These are phyloP conservation scores for Xylariaceae sp. DNA, from an alignment of 2,329 filamentous ascomycete species.

Conservation along the genomic window DNA sequence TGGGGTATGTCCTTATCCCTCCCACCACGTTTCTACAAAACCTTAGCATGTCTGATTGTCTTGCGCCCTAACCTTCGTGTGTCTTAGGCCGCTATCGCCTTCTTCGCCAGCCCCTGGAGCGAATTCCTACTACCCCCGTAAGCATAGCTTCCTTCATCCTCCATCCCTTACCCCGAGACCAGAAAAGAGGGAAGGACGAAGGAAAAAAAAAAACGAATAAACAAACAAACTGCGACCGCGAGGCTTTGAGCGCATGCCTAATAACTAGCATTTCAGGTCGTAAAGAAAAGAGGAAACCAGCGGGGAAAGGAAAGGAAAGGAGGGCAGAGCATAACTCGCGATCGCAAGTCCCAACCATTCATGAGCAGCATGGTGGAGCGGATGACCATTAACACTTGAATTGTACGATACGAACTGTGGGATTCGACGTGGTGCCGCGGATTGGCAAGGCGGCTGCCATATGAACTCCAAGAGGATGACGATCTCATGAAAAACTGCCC, in stretches of 20 bases:
- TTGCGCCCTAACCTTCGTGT: constrained; percentile 4
- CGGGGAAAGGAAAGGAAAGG: background rate
- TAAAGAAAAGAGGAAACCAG: constrained; percentile 1
- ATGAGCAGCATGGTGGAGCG: background rate
- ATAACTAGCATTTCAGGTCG: background rate
- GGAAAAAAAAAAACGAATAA: background rate
- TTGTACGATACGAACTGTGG: constrained; percentile 15
- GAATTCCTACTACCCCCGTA: constrained; percentile 65
- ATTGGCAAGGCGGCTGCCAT: background rate
- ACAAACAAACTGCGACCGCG: background rate
- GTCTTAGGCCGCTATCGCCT: constrained; percentile 57
- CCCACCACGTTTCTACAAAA: background rate
- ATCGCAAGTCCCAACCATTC: background rate
- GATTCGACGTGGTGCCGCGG: constrained; percentile 12
- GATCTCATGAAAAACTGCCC: background rate
- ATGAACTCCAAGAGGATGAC: background rate
- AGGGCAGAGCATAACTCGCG: background rate
- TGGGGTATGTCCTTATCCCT: constrained; percentile 50
- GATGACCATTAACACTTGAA: background rate
- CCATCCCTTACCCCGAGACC: background rate
- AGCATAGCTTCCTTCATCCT: constrained; percentile 23
- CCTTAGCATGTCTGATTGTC: background rate
- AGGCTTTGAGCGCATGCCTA: background rate
- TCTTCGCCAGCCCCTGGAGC: constrained; percentile 64
- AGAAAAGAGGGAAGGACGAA: too few relatives aligned